Base-by-base conservation (phyloP, 805 yeast genomes). In the Kodamaea laetipori region DNA sequence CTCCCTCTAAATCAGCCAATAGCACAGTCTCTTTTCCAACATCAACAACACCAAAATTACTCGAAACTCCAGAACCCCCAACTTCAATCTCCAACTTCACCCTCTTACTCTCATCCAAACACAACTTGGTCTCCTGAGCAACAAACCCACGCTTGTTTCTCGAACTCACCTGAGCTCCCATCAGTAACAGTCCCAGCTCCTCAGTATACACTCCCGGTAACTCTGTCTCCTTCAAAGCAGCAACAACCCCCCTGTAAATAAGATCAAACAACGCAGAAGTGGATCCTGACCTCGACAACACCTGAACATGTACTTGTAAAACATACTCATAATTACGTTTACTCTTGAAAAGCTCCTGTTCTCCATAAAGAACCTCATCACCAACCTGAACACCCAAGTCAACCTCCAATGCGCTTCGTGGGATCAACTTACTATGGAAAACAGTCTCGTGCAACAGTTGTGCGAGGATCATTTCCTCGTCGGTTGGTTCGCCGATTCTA, bases 1-100 rank as follows among this genome's bases (percentile, higher is more conserved):
- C 92, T 10, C 95, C 95, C 58, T 88, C 95, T 31, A 87, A 55
- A 57, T 89, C 97, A 1, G 86, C 81, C 37, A 89, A 60, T 11
- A 87, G 54, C 0, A 80, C 67, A 1, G 76, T 50, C 17, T 60
- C 41, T 16, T 35, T 48, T 61, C 50, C 54, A 27, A 38, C 16
- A 6, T 66, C 72, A 60, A 66, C 65, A 1, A 84, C 63, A 9
- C 95, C 95, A 58, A 78, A 82, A 41, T 81, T 78, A 8, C 74
- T 66, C n/a, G 72, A 57, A 53, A 71, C 58, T 2, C 81, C 77
- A 4, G 75, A 49, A 7, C 37, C 43, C 4, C 33, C 43, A 24
- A 27, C 9, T 10, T 27, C 19, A 4, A 82, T 48, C 3, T 56
- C 48, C 33, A 88, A 61, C 3, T 64, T 60, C 37, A 54, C 37